Evolutionary conservation across 129 eudicot species (phyloP).

Genomic region (Rutidosis leptorrhynchoides): DNA sequence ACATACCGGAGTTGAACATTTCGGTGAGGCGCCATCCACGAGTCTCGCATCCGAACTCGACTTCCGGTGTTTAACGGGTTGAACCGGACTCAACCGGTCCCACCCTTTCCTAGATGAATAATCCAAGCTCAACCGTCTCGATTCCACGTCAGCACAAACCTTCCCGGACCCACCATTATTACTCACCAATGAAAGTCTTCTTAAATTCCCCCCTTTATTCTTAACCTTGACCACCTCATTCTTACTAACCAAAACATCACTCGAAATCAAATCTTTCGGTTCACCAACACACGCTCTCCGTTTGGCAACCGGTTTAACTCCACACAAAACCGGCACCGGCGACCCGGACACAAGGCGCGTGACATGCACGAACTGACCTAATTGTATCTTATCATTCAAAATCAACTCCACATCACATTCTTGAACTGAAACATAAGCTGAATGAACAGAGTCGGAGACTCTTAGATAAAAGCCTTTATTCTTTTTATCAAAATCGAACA

Average conservation of each 20-base stretch:
- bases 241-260: constrained; percentile 48
- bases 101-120: constrained; percentile 50
- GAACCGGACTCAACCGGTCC: constrained; percentile 58
- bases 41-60: constrained; percentile 23
- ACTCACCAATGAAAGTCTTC: constrained; percentile 43
- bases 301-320: constrained; percentile 59
- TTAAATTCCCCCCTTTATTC: constrained; percentile 25
- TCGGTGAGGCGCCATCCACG: constrained; percentile 23
- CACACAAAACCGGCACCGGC: constrained; percentile 71
- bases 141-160: constrained; percentile 29
- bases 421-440: constrained; percentile 69
- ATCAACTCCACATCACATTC: constrained; percentile 55
- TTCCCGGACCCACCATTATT: constrained; percentile 28
- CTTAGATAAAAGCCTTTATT: constrained; percentile 58
- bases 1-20: constrained; percentile 49
- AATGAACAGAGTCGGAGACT: constrained; percentile 70
- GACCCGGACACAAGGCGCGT: constrained; percentile 56
- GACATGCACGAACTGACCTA: constrained; percentile 73
- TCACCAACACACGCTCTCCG: constrained; percentile 68
- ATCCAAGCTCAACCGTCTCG: constrained; percentile 69
- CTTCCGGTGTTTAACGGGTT: constrained; percentile 30
- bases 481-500: constrained; percentile 35
- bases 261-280: constrained; percentile 77
- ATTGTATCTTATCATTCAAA: constrained; percentile 62
- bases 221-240: constrained; percentile 16